Percentiles rank a stretch among this genome's conserved stretches.
phyloP scores from a whole-genome alignment of 163 green algal genomes.

The Scenedesmus sp. region DNA sequence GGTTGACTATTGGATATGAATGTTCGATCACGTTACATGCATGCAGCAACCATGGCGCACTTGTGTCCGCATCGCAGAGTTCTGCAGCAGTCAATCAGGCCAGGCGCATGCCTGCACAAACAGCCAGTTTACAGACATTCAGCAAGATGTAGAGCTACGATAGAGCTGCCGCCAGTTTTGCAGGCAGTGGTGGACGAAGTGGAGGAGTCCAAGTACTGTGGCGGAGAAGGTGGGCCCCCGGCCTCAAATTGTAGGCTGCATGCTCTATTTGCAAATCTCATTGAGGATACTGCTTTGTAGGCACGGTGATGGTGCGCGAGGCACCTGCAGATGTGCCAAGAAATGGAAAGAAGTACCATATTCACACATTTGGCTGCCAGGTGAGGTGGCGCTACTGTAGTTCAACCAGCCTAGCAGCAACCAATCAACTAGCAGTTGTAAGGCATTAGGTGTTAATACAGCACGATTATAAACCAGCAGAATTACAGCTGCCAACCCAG shows the following conservation, averaged over 20 bases:
- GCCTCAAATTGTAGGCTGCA: not conserved
- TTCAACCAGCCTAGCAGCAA: not conserved
- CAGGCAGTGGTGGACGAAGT: slow-evolving; percentile 46
- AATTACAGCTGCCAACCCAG: not conserved
- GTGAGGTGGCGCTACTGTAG: slow-evolving; percentile 44
- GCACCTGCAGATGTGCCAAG: slow-evolving; percentile 50
- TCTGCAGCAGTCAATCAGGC: not conserved
- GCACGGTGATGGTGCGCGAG: slow-evolving; percentile 67
- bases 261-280: not conserved
- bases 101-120: not conserved
- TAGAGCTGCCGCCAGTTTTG: slow-evolving; percentile 39
- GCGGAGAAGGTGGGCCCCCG: slow-evolving; percentile 16
- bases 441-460: not conserved
- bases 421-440: not conserved
- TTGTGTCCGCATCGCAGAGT: not conserved
- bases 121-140: not conserved
- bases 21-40: not conserved
- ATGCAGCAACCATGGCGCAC: slow-evolving; percentile 17
- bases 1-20: not conserved
- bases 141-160: slow-evolving; percentile 27
- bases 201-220: slow-evolving; percentile 46
- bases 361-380: slow-evolving; percentile 97
- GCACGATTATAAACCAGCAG: not conserved
- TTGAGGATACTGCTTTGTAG: slow-evolving; percentile 48
- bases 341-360: slow-evolving; percentile 91